Base-by-base conservation (phyloP, 352 stramenopile species). In the Phytophthora hibernalis region DNA sequence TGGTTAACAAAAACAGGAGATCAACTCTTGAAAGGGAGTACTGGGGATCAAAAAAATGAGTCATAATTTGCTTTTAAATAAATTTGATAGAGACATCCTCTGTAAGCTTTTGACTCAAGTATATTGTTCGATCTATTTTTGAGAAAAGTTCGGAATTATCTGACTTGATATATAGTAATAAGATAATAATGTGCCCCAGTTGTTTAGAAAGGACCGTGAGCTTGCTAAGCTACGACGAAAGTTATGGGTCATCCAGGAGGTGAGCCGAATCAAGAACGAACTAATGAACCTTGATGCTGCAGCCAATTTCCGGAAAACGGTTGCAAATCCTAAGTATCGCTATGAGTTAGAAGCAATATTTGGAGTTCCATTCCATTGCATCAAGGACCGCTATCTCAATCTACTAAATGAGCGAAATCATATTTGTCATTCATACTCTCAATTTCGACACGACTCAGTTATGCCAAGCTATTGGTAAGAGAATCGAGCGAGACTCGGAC, bases 1-100 rank as follows among this genome's bases (percentile, higher is more conserved):
- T 57, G 9, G 30, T 57, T 5, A 49, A 58, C 26, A 58, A 48
- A 6, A 61, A 33, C 21, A 60, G 15, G 38, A 52, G 18, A 31
- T 31, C 26, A 8, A 31, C 26, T 7, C 26, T 31, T 31, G 26
- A 31, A 7, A 31, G 9, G 2, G 40, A 53, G 40, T 38, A 38
- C 31, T 38, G 31, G 31, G 31, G 13, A 0, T n/a, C n/a, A 1
- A 11, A 38, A 13, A 38, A 38, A 16, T 5, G 4, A 38, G 31
- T 38, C 31, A 16, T 16, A 16, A 16, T 16, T 16, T 16, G 31
- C 31, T 38, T 38, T 13, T 5, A 38, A 38, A 38, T 16, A n/a
- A n/a, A 38, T n/a, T 13, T 8, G 26, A 31, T 31, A 31, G 26
- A 31, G 26, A 8, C 5, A 31, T 31, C 26, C 26, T 31, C 2